Evolutionary conservation across 768 basidiomycete species (phyloP).

Genomic region (Hemileccinum impolitum): DNA sequence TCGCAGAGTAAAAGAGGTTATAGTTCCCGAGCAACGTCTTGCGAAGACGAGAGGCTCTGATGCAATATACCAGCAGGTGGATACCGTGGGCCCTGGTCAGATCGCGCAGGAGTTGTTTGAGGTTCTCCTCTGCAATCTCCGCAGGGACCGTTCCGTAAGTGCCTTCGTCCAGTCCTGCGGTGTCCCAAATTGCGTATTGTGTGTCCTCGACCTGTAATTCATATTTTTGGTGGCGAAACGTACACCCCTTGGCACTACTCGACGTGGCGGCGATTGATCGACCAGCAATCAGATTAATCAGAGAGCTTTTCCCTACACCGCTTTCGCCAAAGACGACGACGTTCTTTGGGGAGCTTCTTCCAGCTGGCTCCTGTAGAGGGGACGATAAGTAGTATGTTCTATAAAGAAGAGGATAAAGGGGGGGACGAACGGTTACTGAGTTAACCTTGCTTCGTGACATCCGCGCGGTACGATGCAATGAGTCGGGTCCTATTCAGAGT

Average conservation of each 20-base stretch:
- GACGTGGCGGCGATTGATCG: conserved; percentile 38
- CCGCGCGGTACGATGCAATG: conserved; percentile 13
- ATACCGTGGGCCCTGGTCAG: conserved; percentile 26
- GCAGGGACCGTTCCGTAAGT: conserved; percentile 27
- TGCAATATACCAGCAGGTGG: conserved; percentile 31
- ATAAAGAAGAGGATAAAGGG: conserved; percentile 1
- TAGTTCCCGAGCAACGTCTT: conserved; percentile 32
- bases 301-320: conserved; percentile 40
- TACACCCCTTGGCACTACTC: conserved; percentile 33
- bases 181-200: conserved; percentile 34
- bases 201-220: conserved; percentile 23
- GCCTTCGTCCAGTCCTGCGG: conserved; percentile 39
- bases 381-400: conserved; percentile 10
- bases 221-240: conserved; percentile 30
- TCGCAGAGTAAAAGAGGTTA: conserved; percentile 35
- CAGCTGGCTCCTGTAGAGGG: conserved; percentile 6
- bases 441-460: conserved; percentile 24
- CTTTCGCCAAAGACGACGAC: conserved; percentile 28
- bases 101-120: conserved; percentile 23
- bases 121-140: conserved; percentile 27
- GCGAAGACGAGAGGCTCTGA: conserved; percentile 32
- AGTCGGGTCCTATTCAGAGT: conserved; percentile 8
- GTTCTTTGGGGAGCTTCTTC: conserved; percentile 18
- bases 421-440: conserved; percentile 10
- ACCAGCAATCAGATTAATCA: conserved; percentile 40